phyloP scores from a whole-genome alignment of 805 yeast species.

The Candida morakotiae region DNA sequence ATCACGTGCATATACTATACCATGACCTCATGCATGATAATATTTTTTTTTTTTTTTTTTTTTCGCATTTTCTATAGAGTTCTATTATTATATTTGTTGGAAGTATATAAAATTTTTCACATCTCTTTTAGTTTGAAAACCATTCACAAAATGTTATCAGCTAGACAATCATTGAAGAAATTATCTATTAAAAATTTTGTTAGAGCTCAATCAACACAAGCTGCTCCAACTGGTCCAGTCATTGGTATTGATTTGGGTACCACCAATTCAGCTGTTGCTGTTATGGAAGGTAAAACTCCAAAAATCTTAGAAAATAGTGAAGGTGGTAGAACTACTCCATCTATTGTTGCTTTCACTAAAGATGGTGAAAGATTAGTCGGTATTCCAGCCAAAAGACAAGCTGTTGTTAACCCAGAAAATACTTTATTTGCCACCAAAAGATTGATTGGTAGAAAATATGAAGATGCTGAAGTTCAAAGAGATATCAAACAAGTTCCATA shows the following conservation, averaged over 20 bases:
- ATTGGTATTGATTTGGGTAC: constrained; percentile 87
- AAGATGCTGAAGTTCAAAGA: constrained; percentile 85
- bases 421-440: constrained; percentile 94
- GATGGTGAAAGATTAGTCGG: constrained; percentile 92
- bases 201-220: constrained; percentile 28
- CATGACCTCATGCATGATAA: constrained; percentile 1
- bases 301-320: constrained; percentile 75
- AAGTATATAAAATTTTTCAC: constrained; percentile 6
- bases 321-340: constrained; percentile 81
- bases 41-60: constrained; percentile 1
- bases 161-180: constrained; percentile 37
- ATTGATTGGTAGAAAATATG: constrained; percentile 88
- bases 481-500: constrained; percentile 86
- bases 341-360: constrained; percentile 90
- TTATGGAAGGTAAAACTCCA: constrained; percentile 75
- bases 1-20: background rate
- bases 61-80: constrained; percentile 1
- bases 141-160: constrained; percentile 33
- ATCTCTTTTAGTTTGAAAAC: too few species aligned
- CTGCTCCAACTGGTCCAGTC: constrained; percentile 48
- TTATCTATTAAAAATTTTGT: constrained; percentile 16
- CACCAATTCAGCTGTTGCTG: constrained; percentile 86
- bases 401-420: constrained; percentile 90
- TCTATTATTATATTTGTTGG: constrained; percentile 1
- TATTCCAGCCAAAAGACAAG: constrained; percentile 94